Evolutionary conservation across 495 filamentous ascomycete genomes (phyloP).

Genomic region (Pyrenula massariospora): DNA sequence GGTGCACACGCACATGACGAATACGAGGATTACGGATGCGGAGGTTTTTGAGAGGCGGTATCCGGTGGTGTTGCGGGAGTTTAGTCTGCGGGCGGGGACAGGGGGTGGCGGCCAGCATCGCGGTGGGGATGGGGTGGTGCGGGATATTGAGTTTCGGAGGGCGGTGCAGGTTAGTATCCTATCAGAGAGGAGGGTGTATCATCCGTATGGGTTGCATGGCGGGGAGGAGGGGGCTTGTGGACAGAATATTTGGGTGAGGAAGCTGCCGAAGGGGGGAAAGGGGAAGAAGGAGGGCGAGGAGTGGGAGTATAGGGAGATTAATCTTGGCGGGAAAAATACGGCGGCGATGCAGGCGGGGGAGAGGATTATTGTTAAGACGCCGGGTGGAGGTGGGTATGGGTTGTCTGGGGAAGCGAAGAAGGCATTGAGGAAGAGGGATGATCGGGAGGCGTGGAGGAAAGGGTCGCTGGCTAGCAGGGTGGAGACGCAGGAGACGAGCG

Average conservation of each 20-base stretch:
- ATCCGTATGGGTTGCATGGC: slow-evolving; percentile 75
- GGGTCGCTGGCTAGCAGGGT: slow-evolving; percentile 17
- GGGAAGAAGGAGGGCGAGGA: slow-evolving; percentile 7
- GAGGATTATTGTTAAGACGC: slow-evolving; percentile 54
- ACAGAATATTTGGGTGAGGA: slow-evolving; percentile 39
- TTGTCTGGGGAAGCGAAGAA: slow-evolving; percentile 2
- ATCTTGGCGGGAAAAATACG: slow-evolving; percentile 78
- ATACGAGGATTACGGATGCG: slow-evolving; percentile 91
- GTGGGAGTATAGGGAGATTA: slow-evolving; percentile 53
- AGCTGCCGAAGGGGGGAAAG: slow-evolving; percentile 5
- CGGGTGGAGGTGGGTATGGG: slow-evolving; percentile 36
- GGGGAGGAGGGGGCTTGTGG: slow-evolving; percentile 53
- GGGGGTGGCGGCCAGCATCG: slow-evolving; percentile 18
- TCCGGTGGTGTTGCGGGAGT: slow-evolving; percentile 75
- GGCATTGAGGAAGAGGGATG: slow-evolving; percentile 9
- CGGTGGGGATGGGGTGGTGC: slow-evolving; percentile 24
- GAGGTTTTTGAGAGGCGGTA: slow-evolving; percentile 95
- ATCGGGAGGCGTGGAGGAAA: slow-evolving; percentile 16
- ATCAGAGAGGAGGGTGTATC: slow-evolving; percentile 71
- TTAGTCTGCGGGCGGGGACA: slow-evolving; percentile 57
- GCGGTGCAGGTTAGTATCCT: slow-evolving; percentile 78
- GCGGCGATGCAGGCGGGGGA: slow-evolving; percentile 73
- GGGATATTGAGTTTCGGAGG: slow-evolving; percentile 25
- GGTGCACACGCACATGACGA: slow-evolving; percentile 98
- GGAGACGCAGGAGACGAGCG: slow-evolving; percentile 20